phyloP scores from a whole-genome alignment of 2,329 filamentous ascomycete species.

The Exserohilum rostratum region DNA sequence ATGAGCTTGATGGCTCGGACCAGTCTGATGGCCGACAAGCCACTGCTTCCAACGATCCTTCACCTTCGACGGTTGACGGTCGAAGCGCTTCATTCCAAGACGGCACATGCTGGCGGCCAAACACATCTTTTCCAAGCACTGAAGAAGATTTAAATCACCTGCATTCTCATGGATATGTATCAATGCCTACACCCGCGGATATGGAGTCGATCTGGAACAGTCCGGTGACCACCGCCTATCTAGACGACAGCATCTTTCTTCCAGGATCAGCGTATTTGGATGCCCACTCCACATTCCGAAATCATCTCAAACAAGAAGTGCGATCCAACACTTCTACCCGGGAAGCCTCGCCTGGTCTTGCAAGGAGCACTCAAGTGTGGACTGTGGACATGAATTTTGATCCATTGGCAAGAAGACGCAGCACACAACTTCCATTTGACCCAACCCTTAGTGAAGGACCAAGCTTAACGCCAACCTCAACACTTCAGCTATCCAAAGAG shows the following conservation, averaged over 20 bases:
- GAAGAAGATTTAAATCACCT: background rate
- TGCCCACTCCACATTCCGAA: slow-evolving; percentile 23
- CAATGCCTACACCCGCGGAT: background rate
- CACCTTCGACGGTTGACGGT: background rate
- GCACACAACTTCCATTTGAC: background rate
- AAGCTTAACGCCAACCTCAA: background rate
- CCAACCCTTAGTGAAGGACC: background rate
- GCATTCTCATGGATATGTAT: background rate
- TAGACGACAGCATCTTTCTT: slow-evolving; percentile 18
- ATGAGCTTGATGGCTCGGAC: background rate
- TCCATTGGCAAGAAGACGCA: background rate
- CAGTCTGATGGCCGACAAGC: background rate
- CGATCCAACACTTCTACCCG: slow-evolving; percentile 15
- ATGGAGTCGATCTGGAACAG: slow-evolving; percentile 4
- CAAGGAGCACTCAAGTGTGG: background rate
- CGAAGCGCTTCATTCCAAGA: background rate
- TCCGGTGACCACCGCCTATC: slow-evolving; percentile 2
- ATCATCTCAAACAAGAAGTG: slow-evolving; percentile 23
- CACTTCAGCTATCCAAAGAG: slow-evolving; percentile 12
- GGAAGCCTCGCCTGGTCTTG: slow-evolving; percentile 15
- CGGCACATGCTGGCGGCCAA: background rate
- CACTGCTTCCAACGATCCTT: background rate
- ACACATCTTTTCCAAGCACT: background rate
- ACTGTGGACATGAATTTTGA: background rate
- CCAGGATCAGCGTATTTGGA: slow-evolving; percentile 26